Base-by-base conservation (phyloP, 495 filamentous ascomycete genomes). In the Annulohypoxylon bovei region DNA sequence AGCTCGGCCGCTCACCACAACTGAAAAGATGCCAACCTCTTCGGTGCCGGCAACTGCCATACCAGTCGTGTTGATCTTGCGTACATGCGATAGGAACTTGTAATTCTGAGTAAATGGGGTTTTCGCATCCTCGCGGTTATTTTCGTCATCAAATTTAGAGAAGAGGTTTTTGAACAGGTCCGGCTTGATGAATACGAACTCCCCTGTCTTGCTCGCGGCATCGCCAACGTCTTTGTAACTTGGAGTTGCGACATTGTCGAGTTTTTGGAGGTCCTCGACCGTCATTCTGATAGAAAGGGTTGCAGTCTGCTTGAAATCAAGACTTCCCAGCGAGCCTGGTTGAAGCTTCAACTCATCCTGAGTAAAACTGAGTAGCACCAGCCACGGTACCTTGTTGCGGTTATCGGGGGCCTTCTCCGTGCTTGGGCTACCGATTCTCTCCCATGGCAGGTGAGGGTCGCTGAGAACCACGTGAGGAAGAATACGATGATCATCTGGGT, bases 361-460 rank as follows among this genome's bases (percentile, higher is more conserved):
- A 4, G 61, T 54, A 37, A 84, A 84, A 6, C 74, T 49, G 2
- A 86, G 14, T 0, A 85, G 50, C 3, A 78, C 81, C 6, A 85
- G 53, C 82, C 78, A 82, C 0, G 79, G 80, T 3, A 80, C 67
- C 0, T 25, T 9, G 61, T 82, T 78, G 3, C 70, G 69, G 23
- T 75, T 46, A 2, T 67, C 30, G 2, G 61, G 47, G 5, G 14
- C 12, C 14, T 30, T 62, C 3, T 22, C 49, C 27, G 33, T 49
- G 57, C n/a, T 44, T 1, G 22, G 12, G 44, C 42, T 44, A 32
- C 58, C n/a, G 6, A 60, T n/a, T 37, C 76, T 69, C 53, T 85
- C 80, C 86, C 85, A 87, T 0, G 85, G 86, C 0, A 85, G 47
- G 39, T 82, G 77, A 0, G 81, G 78, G 59, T 86, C 82, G n/a